Percentiles rank a stretch among this genome's conserved stretches.
Evolutionary conservation across 2,329 filamentous ascomycete genomes (phyloP).

Genomic region (Hypoxylon sp.): DNA sequence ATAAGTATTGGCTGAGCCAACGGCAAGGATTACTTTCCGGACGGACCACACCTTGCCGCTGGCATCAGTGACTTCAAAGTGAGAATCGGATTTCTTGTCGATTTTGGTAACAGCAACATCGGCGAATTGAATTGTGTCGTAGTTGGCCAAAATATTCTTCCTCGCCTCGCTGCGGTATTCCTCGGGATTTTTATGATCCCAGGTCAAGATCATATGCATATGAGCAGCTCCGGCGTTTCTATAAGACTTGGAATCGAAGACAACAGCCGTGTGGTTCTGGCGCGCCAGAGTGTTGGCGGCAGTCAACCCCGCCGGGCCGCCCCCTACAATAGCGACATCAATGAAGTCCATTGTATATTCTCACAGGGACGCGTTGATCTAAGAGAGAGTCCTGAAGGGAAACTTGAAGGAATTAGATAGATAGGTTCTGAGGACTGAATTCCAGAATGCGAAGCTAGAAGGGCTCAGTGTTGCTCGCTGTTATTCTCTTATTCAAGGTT

Average conservation of each 20-base stretch:
- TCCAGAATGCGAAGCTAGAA: too few species aligned
- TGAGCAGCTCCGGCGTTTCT: conserved; percentile 22
- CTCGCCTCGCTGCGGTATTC: conserved; percentile 17
- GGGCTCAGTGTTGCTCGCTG: too few species aligned
- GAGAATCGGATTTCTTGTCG: conserved; percentile 14
- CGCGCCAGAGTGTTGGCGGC: too few species aligned
- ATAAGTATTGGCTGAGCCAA: conserved; percentile 65
- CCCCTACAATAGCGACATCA: too few species aligned
- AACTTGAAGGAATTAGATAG: too few species aligned
- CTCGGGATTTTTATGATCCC: conserved; percentile 33
- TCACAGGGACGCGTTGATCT: too few species aligned
- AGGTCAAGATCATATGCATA: conserved; percentile 34
- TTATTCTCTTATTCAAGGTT: too few species aligned
- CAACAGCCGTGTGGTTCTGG: not conserved
- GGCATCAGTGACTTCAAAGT: conserved; percentile 55
- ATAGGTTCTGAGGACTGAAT: too few species aligned
- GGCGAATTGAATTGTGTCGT: conserved; percentile 21
- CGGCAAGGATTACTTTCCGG: conserved; percentile 68
- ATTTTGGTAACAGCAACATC: conserved; percentile 23
- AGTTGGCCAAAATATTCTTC: conserved; percentile 9
- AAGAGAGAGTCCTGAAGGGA: too few species aligned
- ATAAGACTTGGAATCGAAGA: conserved; percentile 31
- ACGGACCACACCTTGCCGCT: conserved; percentile 61
- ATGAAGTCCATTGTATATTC: too few species aligned
- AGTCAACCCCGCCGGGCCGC: too few species aligned